These are phyloP conservation scores for Candida smagusa DNA, from an alignment of 1,139 yeast species.

Conservation along the genomic window DNA sequence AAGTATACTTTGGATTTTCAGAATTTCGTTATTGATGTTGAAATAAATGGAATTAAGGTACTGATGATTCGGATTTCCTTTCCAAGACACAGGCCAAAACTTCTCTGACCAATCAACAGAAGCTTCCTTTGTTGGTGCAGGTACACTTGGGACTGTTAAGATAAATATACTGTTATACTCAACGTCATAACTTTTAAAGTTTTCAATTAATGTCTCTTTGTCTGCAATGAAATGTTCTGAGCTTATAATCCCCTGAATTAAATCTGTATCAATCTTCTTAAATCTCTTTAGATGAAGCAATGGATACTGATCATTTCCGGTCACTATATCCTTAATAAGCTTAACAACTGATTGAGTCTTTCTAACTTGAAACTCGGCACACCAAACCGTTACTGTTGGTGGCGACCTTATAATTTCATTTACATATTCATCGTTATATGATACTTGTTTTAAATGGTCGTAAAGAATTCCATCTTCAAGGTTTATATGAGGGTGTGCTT, in stretches of 20 bases:
- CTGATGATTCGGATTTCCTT: constrained; percentile 85
- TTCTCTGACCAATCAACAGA: constrained; percentile 59
- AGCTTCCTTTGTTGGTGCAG: constrained; percentile 64
- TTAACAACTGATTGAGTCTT: constrained; percentile 26
- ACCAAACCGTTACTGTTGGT: constrained; percentile 54
- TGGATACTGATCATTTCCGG: constrained; percentile 24
- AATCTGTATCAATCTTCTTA: constrained; percentile 15
- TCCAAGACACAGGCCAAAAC: constrained; percentile 92
- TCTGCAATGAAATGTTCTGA: constrained; percentile 16
- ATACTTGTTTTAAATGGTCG: constrained; percentile 47
- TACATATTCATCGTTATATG: constrained; percentile 19
- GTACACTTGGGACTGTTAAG: constrained; percentile 44
- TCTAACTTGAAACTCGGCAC: constrained; percentile 33
- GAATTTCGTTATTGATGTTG: constrained; percentile 42
- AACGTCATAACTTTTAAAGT: background rate
- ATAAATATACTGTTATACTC: constrained; percentile 1
- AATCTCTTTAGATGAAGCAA: constrained; percentile 36
- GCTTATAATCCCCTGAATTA: constrained; percentile 22
- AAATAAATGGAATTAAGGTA: constrained; percentile 52
- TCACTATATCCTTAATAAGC: constrained; percentile 24
- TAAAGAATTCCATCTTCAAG: constrained; percentile 48
- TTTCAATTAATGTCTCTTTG: constrained; percentile 12
- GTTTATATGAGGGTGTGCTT: constrained; percentile 27
- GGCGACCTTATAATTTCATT: constrained; percentile 26
- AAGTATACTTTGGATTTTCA: constrained; percentile 36